phyloP scores from a whole-genome alignment of 345 rosid genomes.

The Turnera subulata region DNA sequence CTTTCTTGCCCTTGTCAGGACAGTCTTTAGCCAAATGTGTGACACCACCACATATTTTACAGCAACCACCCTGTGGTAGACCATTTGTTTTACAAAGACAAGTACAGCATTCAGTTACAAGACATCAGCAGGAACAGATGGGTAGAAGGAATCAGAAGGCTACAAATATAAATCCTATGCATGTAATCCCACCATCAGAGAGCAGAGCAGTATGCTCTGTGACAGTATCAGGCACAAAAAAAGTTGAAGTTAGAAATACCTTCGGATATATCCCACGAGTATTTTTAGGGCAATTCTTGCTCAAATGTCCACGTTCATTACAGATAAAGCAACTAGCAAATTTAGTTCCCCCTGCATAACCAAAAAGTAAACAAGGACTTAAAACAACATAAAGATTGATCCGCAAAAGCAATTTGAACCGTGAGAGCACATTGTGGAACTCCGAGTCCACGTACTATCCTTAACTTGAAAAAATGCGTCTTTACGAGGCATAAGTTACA shows the following conservation, averaged over 20 bases:
- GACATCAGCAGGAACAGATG: conserved; percentile 3
- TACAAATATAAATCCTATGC: background rate
- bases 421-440: background rate
- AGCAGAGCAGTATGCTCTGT: background rate
- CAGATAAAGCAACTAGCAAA: conserved; percentile 90
- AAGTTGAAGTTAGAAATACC: conserved; percentile 37
- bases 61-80: conserved; percentile 71
- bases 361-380: conserved; percentile 4
- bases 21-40: conserved; percentile 94
- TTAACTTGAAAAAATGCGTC: background rate
- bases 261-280: conserved; percentile 87
- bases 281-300: conserved; percentile 86
- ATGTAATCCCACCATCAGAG: background rate
- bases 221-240: background rate
- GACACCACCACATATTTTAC: conserved; percentile 88
- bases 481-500: too few relatives aligned
- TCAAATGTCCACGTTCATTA: conserved; percentile 74
- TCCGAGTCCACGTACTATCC: too few relatives aligned
- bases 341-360: conserved; percentile 69
- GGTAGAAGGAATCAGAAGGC: background rate
- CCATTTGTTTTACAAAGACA: conserved; percentile 5
- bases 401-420: background rate
- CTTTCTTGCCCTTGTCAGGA: conserved; percentile 56
- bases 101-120: too few relatives aligned
- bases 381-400: too few relatives aligned